These are phyloP conservation scores for Gaillardinia entomophila DNA, from an alignment of 805 yeast species.

Conservation along the genomic window DNA sequence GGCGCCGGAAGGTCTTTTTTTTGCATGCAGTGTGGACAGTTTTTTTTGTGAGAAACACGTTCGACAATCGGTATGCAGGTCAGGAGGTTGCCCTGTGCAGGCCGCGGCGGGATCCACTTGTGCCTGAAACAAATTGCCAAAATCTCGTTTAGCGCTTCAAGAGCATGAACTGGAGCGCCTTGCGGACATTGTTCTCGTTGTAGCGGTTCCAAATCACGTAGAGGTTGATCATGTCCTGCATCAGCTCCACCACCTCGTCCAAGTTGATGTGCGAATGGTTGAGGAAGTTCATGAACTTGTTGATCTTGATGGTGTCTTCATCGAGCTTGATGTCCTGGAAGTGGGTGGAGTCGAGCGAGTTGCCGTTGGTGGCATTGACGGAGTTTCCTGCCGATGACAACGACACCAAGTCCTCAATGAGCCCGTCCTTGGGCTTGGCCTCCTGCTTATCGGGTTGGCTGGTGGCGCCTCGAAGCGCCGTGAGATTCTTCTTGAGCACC, in stretches of 20 bases:
- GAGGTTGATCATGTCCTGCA: conserved; percentile 76
- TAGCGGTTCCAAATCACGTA: conserved; percentile 87
- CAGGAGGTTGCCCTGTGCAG: too few relatives aligned
- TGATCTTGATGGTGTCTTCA: conserved; percentile 42
- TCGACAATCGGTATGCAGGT: too few relatives aligned
- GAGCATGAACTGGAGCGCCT: conserved; percentile 40
- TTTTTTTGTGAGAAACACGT: too few relatives aligned
- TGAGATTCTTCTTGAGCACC: conserved; percentile 42
- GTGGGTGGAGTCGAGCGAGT: conserved; percentile 1
- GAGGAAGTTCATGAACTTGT: conserved; percentile 56
- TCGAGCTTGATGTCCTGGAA: conserved; percentile 24
- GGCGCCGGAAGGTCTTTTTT: too few relatives aligned
- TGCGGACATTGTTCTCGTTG: conserved; percentile 58
- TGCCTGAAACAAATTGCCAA: not conserved
- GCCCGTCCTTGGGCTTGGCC: conserved; percentile 7
- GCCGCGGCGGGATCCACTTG: too few relatives aligned
- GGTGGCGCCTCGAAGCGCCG: conserved; percentile 11
- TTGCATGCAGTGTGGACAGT: too few relatives aligned
- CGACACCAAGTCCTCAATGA: conserved; percentile 33
- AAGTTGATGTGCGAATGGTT: conserved; percentile 74
- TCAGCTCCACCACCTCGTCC: conserved; percentile 70
- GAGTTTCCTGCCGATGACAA: conserved; percentile 6
- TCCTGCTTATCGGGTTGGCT: conserved; percentile 11
- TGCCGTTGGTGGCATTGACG: conserved; percentile 1
- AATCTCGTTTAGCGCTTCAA: conserved; percentile 15